Percentiles rank a stretch among this genome's conserved stretches.
phyloP scores from a whole-genome alignment of 1,139 yeast genomes.

The Suhomyces choctaworum region DNA sequence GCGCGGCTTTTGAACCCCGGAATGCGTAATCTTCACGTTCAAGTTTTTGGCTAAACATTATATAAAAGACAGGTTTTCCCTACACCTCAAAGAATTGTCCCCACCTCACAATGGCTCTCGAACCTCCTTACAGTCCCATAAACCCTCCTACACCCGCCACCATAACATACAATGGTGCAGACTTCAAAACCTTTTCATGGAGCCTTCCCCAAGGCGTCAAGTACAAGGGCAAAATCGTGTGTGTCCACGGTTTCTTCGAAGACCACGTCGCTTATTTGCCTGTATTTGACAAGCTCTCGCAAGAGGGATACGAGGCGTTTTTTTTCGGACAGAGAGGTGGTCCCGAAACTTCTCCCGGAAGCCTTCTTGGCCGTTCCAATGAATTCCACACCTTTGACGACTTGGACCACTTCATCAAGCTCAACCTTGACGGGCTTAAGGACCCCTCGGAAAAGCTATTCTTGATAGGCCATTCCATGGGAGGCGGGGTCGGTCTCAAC shows the following conservation, averaged over 20 bases:
- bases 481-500: slow-evolving; percentile 79
- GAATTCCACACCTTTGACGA: slow-evolving; percentile 67
- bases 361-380: slow-evolving; percentile 62
- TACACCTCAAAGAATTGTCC: too few species aligned
- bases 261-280: slow-evolving; percentile 54
- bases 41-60: too few species aligned
- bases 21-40: too few species aligned
- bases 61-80: too few species aligned
- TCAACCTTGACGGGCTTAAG: slow-evolving; percentile 26
- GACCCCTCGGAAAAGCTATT: slow-evolving; percentile 45
- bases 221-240: slow-evolving; percentile 57
- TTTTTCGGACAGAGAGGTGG: slow-evolving; percentile 89
- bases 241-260: slow-evolving; percentile 85
- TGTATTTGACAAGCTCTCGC: slow-evolving; percentile 58
- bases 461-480: slow-evolving; percentile 92
- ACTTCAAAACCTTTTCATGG: slow-evolving; percentile 44
- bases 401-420: slow-evolving; percentile 61
- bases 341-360: slow-evolving; percentile 69
- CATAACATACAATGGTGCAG: slow-evolving; percentile 38
- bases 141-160: slow-evolving; percentile 31
- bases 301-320: slow-evolving; percentile 69
- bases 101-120: slow-evolving; percentile 3
- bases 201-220: slow-evolving; percentile 34
- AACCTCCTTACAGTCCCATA: slow-evolving; percentile 38
- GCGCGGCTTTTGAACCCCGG: too few species aligned